Base-by-base conservation (phyloP, 2,329 filamentous ascomycete species). In the Xenoacremonium recifei region DNA sequence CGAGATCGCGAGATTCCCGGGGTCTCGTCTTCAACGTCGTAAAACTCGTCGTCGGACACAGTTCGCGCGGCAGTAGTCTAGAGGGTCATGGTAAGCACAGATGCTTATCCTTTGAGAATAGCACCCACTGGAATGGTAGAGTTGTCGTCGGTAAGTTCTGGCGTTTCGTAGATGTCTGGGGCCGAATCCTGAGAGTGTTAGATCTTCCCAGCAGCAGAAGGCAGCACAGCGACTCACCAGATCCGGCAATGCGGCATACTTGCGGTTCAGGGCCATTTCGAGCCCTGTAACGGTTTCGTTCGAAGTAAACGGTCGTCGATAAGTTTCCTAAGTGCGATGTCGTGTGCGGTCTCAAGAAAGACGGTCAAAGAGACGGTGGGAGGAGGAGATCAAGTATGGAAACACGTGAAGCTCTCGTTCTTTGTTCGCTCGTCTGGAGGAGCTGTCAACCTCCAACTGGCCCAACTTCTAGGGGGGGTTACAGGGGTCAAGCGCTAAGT, bases 81-180 rank as follows among this genome's bases (percentile, higher is more conserved):
- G 34, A 36, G 15, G 21, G 37, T 31, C 20, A 16, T n/a, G n/a
- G 43, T 64, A 42, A 62, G 53, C 60, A 41, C 59, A 30, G 16
- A 6, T 11, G 31, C 5, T 17, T 12, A 25, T n/a, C 20, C 33
- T 3, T 29, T n/a, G n/a, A n/a, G n/a, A 18, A 19, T 30, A 10
- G 17, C 7, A 65, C 79, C 66, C 71, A 92, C 88, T 42, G 84
- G 87, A 43, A 90, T 72, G 35, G 90, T 96, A 17, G 90, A 95
- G 50, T 82, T 87, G 66, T 95, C 91, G 61, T 96, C 89, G 42
- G 87, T 92, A 53, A 96, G 73, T 42, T 95, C 91, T 52, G 92
- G 91, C 13, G 93, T 97, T 69, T 97, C 92, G 73, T 96, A 97
- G 58, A 96, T 89, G 61, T 97, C 93, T 53, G 91, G 91, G 20